These are phyloP conservation scores for Lasiodiplodia hormozganensis DNA, from an alignment of 2,329 filamentous ascomycete species.

Conservation along the genomic window DNA sequence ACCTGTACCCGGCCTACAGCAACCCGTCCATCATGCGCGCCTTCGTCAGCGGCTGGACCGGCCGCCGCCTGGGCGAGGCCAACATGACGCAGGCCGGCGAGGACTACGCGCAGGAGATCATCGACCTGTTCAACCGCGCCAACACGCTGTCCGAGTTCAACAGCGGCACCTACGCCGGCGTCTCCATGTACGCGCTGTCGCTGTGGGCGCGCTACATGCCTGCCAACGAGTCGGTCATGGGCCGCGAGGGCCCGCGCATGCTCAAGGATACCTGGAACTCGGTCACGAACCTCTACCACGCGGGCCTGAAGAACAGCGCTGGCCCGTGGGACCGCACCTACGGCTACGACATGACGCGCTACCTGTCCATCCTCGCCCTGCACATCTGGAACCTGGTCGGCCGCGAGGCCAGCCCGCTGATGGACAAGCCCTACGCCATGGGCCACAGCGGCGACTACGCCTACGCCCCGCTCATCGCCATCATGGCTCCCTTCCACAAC, in stretches of 20 bases:
- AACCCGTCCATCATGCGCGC: constrained; percentile 70
- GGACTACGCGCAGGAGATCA: constrained; percentile 60
- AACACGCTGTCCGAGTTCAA: constrained; percentile 69
- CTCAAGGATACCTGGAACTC: constrained; percentile 61
- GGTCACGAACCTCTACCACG: constrained; percentile 62
- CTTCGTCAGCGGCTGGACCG: constrained; percentile 66
- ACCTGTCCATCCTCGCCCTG: constrained; percentile 63
- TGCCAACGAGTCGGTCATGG: constrained; percentile 60
- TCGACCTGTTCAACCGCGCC: constrained; percentile 63
- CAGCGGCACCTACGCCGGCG: constrained; percentile 67
- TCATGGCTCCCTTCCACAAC: constrained; percentile 59
- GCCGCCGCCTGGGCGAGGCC: constrained; percentile 58
- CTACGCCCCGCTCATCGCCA: constrained; percentile 63
- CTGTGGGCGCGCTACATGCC: constrained; percentile 67
- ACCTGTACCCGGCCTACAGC: constrained; percentile 67
- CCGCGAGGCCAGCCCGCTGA: not conserved
- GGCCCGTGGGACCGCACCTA: constrained; percentile 71
- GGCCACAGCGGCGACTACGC: constrained; percentile 66
- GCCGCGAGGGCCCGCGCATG: constrained; percentile 59
- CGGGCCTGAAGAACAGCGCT: constrained; percentile 65
- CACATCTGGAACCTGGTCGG: constrained; percentile 67
- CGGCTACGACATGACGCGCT: constrained; percentile 69
- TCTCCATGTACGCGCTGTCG: constrained; percentile 65
- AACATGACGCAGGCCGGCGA: constrained; percentile 68
- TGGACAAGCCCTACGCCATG: constrained; percentile 57